Conservation (phyloP, 1,284 basidiomycete genomes). For the Pterulicium gracile region DNA sequence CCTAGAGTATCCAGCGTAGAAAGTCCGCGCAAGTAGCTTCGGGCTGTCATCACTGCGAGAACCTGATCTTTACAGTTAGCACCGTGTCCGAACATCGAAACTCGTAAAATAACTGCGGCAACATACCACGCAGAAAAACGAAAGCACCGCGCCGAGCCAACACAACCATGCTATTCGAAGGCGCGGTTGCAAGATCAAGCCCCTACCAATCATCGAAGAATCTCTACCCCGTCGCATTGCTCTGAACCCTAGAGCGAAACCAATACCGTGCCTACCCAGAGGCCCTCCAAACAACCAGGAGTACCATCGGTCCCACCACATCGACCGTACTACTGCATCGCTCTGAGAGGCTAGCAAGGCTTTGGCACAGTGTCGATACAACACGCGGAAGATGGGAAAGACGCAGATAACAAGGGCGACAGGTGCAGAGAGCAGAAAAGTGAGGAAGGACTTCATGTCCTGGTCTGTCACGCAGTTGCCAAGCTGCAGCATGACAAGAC, state of each 20-base stretch:
- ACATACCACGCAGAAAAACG: neutral
- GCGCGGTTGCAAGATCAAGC: neutral
- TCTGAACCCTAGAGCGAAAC: neutral
- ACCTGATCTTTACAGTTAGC: neutral
- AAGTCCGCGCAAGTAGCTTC: neutral
- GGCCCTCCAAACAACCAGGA: neutral
- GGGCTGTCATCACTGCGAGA: neutral
- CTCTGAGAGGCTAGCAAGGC: constrained; percentile 25
- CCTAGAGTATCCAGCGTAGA: neutral
- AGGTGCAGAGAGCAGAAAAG: constrained; percentile 25
- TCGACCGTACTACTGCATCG: constrained; percentile 21
- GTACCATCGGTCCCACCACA: constrained; percentile 35
- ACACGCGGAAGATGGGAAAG: constrained; percentile 21
- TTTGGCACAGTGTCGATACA: constrained; percentile 20
- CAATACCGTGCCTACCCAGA: neutral
- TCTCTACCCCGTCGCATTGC: no score
- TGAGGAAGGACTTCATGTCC: constrained; percentile 31
- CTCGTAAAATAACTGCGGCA: no score
- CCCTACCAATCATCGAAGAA: no score
- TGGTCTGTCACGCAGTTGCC: constrained; percentile 37
- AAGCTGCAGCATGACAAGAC: no score
- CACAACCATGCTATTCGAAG: neutral
- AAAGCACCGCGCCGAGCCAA: neutral
- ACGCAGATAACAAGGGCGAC: constrained; percentile 21
- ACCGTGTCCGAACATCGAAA: no score